Evolutionary conservation across 257 asterid genomes (phyloP).

Genomic region (Ophiorrhiza pumila): DNA sequence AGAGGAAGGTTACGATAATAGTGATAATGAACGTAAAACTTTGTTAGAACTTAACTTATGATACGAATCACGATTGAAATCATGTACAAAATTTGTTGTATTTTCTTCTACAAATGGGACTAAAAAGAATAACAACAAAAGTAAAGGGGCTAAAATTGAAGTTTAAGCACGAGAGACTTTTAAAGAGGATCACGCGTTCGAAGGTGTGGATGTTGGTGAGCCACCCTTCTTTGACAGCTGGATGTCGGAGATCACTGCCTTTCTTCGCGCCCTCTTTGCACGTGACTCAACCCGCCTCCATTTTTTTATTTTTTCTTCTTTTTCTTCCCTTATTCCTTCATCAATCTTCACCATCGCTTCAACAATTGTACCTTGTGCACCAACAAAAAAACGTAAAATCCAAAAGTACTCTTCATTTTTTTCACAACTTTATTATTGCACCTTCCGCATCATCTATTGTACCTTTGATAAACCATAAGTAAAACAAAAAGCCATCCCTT

Average conservation of each 20-base stretch:
- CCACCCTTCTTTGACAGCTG: constrained; percentile 54
- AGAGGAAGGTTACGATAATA: too few species aligned
- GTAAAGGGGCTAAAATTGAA: constrained; percentile 22
- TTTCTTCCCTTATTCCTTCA: background rate
- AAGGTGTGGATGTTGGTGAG: constrained; percentile 48
- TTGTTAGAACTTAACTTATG: too few species aligned
- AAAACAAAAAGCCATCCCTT: constrained; percentile 26
- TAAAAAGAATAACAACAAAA: background rate
- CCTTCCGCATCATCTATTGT: background rate
- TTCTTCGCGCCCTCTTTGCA: constrained; percentile 29
- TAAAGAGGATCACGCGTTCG: constrained; percentile 46
- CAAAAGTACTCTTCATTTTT: too few species aligned
- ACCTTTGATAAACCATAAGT: background rate
- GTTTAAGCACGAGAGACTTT: background rate
- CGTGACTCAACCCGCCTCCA: constrained; percentile 30
- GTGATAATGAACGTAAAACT: too few species aligned
- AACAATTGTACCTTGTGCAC: background rate
- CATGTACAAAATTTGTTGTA: too few species aligned
- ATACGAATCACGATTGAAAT: too few species aligned
- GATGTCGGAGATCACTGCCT: constrained; percentile 42
- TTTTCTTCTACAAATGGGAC: too few species aligned
- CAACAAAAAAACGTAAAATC: too few species aligned
- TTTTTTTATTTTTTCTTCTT: background rate
- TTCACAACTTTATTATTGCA: too few species aligned
- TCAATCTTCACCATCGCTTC: background rate